These are phyloP conservation scores for Lentinula detonsa DNA, from an alignment of 768 basidiomycete genomes.

Conservation along the genomic window DNA sequence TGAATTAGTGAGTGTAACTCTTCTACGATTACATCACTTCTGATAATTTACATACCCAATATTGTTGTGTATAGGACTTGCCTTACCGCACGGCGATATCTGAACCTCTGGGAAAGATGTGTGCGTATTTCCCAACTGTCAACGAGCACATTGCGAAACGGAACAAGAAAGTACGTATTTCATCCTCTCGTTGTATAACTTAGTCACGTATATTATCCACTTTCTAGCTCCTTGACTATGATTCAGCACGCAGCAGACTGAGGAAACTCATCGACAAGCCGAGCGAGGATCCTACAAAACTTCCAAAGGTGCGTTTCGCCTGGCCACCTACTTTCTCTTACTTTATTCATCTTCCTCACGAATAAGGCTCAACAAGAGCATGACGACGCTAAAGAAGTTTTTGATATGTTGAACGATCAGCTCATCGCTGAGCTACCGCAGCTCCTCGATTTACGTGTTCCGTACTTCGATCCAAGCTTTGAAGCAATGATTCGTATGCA, in stretches of 20 bases:
- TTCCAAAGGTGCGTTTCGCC: conserved; percentile 60
- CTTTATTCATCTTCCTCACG: not conserved
- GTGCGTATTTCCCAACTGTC: conserved; percentile 88
- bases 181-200: not conserved
- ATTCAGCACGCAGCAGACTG: conserved; percentile 83
- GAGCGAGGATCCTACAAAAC: conserved; percentile 85
- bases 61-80: conserved; percentile 54
- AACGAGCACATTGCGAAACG: conserved; percentile 93
- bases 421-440: conserved; percentile 88
- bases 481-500: conserved; percentile 99
- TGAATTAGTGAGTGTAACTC: conserved; percentile 63
- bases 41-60: not conserved
- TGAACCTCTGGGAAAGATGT: conserved; percentile 96
- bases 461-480: conserved; percentile 97
- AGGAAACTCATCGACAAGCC: conserved; percentile 91
- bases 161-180: conserved; percentile 78
- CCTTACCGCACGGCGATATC: conserved; percentile 94
- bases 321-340: not conserved
- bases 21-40: not conserved
- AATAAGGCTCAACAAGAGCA: conserved; percentile 88
- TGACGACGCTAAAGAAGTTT: conserved; percentile 92
- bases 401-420: conserved; percentile 89
- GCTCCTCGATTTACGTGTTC: conserved; percentile 89
- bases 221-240: conserved; percentile 86
- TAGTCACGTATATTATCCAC: not conserved